Conservation (phyloP, 2,329 filamentous ascomycete species). For the Teratosphaeria pseudoeucalypti region DNA sequence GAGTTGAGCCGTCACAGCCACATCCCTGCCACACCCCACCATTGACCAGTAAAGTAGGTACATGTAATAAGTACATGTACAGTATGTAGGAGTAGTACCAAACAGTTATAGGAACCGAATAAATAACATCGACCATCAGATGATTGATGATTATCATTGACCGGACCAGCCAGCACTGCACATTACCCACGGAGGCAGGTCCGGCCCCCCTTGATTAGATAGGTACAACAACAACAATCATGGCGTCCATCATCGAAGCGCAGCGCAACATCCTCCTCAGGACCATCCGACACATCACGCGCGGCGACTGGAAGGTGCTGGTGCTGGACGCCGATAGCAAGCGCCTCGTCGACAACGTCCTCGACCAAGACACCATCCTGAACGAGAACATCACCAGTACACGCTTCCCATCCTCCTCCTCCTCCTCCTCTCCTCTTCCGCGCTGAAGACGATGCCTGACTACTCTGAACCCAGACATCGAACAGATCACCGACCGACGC, state of each 20-base stretch:
- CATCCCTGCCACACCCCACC: neutral
- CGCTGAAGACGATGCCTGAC: conserved; percentile 18
- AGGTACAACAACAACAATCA: neutral
- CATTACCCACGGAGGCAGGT: too few relatives aligned
- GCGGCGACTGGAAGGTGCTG: conserved; percentile 80
- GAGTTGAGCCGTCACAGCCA: neutral
- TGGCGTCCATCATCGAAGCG: conserved; percentile 68
- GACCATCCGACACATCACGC: conserved; percentile 66
- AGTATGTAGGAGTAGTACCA: too few relatives aligned
- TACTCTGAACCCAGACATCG: conserved; percentile 57
- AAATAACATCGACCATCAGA: too few relatives aligned
- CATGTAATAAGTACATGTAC: too few relatives aligned
- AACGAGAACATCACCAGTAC: conserved; percentile 92
- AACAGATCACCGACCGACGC: conserved; percentile 80
- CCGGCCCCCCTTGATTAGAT: too few relatives aligned
- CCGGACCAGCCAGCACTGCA: too few relatives aligned
- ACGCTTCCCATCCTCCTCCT: conserved; percentile 17
- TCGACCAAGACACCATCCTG: conserved; percentile 93
- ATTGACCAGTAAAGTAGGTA: neutral
- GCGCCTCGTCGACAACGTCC: conserved; percentile 79
- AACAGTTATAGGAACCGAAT: too few relatives aligned
- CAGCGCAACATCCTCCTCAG: conserved; percentile 68
- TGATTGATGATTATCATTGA: neutral
- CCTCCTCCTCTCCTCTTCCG: too few relatives aligned
- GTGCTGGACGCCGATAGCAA: conserved; percentile 76